Evolutionary conservation across 345 rosid species (phyloP), one percentile per base, ranked within the genome.

Genomic region (Camelina laxa): DNA sequence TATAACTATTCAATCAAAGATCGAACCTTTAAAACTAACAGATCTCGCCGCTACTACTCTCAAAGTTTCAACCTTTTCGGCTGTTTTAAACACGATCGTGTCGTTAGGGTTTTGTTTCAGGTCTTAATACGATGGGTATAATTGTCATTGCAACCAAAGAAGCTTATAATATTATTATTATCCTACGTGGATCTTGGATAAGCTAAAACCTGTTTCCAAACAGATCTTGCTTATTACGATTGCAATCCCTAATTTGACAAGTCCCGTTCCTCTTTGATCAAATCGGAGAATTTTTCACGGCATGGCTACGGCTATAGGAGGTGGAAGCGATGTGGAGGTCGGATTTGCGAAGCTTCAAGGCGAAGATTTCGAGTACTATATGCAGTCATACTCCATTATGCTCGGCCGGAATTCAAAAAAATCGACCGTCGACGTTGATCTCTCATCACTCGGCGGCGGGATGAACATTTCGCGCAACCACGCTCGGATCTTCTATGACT

Each of bases 291-390:
- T 58, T 15, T 24, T 24, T 41, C 24, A 41, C 76, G 54, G 35
- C 39, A 86, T 86, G 89, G 83, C 81, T 19, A 78, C 90, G 9
- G 81, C 87, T 75, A 82, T 84, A 75, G 89, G 72, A 75, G 53
- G 82, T 66, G 92, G 95, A 22, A 85, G 90, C 74, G 98, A 91
- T 65, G 96, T 91, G 7, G 98, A 94, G 80, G 98, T 97, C 2
- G 98, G 98, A 11, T 94, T 94, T 64, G 97, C 98, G 24, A 94
- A 94, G 89, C 88, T 94, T 0, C 98, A 91, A 68, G 98, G 97
- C 2, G 98, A 91, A 78, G 97, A 94, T 80, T 94, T 91, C 83
- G 98, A 94, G 80, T 94, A 94, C 73, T 91, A 90, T 65, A 94
- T 94, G 98, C 98, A 94, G 72, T 91, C 98, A 12, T 94, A 94